phyloP scores from a whole-genome alignment of 164 flowering plant genomes.

The Santalum album region DNA sequence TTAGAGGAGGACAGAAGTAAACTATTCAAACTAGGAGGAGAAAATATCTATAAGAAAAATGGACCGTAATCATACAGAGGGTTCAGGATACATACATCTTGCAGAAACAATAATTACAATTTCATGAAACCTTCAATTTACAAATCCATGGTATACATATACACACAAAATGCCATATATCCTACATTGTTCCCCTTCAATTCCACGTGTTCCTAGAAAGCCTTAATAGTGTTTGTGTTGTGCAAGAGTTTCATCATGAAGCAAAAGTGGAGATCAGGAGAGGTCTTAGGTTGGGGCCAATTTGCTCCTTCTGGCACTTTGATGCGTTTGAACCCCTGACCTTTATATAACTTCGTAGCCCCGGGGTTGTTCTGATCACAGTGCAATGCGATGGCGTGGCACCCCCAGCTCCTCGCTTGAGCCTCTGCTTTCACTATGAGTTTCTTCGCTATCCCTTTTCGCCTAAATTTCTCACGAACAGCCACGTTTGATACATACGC shows the following conservation, averaged over 20 bases:
- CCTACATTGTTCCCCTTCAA: neutral
- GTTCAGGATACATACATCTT: too few species aligned
- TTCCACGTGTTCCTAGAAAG: too few species aligned
- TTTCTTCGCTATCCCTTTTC: constrained; percentile 81
- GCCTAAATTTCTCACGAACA: constrained; percentile 65
- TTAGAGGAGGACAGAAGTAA: too few species aligned
- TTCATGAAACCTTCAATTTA: neutral
- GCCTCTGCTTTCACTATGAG: constrained; percentile 75
- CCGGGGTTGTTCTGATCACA: constrained; percentile 69
- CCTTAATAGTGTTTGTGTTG: constrained; percentile 8
- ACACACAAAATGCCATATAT: neutral
- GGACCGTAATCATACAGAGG: too few species aligned
- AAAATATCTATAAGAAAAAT: too few species aligned
- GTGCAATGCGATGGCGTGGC: constrained; percentile 83
- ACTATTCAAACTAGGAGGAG: too few species aligned
- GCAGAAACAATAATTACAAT: neutral
- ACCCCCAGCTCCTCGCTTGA: constrained; percentile 76
- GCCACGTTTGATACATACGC: constrained; percentile 96
- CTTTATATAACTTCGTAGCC: constrained; percentile 58
- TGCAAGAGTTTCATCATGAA: constrained; percentile 95
- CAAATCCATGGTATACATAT: neutral
- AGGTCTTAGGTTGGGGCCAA: constrained; percentile 87
- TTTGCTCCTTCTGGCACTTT: constrained; percentile 82
- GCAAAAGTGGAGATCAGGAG: constrained; percentile 55
- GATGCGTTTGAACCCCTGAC: constrained; percentile 70